Evolutionary conservation across 331 rosid species (phyloP), one percentile per base, ranked within the genome.

Genomic region (Quercus tomentella): DNA sequence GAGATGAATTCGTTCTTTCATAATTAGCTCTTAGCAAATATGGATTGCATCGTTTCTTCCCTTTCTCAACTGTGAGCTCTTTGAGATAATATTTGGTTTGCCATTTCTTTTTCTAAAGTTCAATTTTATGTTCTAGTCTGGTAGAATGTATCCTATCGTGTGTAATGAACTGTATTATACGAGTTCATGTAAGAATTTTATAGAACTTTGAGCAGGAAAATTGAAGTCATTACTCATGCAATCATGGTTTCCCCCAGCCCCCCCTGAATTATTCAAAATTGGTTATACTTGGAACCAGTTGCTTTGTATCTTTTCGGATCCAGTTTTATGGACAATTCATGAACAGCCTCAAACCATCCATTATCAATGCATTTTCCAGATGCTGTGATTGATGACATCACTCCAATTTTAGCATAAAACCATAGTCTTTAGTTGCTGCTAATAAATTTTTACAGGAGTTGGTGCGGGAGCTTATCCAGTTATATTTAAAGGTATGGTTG

Each of bases 1-100:
- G 86, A 75, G 81, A 63, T 77, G 80, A 33, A 73, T 85, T 80
- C 30, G 77, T 58, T 77, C 52, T 56, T 70, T 57, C 20, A 51
- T 51, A 69, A 56, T 49, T 56, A 73, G 82, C 76, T 30, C 41
- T 22, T 83, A 41, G 75, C 71, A 37, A 75, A 28, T 71, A 63
- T 54, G 60, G 73, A 79, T 70, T 52, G 51, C 57, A 12, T 26
- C 37, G 75, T 56, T 85, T 83, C 79, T 77, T 85, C 68, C 51
- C 70, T 65, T 60, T 60, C 70, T 65, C 11, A 35, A 26, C 33
- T 16, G 70, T 65, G 45, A 25, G 22, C 7, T 43, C 11, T 18
- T 20, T 49, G 17, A 49, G 41, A 62, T 55, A 30, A 77, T 37
- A 52, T 55, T 25, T 5, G 17, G 54, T 49, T 49, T 49, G 54